Evolutionary conservation across 2,329 filamentous ascomycete genomes (phyloP).

Genomic region (Ophiocordyceps camponoti-rufipedis): DNA sequence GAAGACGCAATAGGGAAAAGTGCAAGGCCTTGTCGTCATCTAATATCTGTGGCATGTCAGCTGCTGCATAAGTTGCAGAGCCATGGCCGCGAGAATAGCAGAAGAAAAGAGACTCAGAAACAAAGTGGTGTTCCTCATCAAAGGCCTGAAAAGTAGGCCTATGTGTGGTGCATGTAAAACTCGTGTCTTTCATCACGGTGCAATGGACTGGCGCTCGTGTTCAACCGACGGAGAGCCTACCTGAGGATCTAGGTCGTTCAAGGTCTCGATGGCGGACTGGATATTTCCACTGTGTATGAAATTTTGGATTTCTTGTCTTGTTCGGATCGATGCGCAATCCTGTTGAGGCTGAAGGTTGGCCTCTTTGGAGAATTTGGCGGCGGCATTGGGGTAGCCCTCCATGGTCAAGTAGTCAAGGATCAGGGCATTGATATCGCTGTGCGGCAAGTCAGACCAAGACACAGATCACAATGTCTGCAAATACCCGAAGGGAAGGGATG

Average conservation of each 20-base stretch:
- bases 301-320: constrained; percentile 67
- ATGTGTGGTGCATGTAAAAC: constrained; percentile 99
- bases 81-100: background rate
- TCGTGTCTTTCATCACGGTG: constrained; percentile 70
- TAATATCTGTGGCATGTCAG: constrained; percentile 47
- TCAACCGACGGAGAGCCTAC: constrained; percentile 36
- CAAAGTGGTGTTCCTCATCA: constrained; percentile 73
- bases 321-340: constrained; percentile 53
- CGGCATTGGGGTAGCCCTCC: constrained; percentile 84
- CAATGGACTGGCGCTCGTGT: background rate
- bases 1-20: constrained; percentile 75
- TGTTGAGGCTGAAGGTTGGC: constrained; percentile 67
- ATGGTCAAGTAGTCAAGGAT: constrained; percentile 95
- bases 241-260: constrained; percentile 83
- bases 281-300: constrained; percentile 77
- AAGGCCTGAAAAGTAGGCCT: constrained; percentile 52
- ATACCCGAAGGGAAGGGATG: background rate
- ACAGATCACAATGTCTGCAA: background rate
- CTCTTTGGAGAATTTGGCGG: constrained; percentile 83
- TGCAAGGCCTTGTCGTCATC: constrained; percentile 70
- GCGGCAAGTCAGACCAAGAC: constrained; percentile 9
- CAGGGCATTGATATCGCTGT: constrained; percentile 82
- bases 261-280: constrained; percentile 62
- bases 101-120: constrained; percentile 15
- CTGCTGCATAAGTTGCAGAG: background rate